Evolutionary conservation across 805 yeast genomes (phyloP), one percentile per base, ranked within the genome.

Genomic region (Teunomyces stri): DNA sequence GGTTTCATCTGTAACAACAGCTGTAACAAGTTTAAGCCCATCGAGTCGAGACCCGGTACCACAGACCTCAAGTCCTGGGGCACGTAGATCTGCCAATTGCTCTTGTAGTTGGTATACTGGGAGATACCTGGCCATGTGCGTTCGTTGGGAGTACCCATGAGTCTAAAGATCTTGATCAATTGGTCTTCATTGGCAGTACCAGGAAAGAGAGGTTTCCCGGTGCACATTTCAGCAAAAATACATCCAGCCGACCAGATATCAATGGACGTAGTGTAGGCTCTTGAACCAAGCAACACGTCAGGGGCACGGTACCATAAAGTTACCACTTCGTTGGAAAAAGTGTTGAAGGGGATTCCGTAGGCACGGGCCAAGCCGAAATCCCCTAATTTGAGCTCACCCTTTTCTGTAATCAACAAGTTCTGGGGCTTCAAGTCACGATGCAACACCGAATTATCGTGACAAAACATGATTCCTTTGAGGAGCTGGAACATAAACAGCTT

Each of bases 161-260:
- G 75, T 63, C 95, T 82, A 73, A 94, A 94, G 44, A 94, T 94
- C 63, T 89, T 88, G 66, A 85, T 80, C 57, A 94, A 77, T 68
- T 94, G 98, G 69, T 94, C 99, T 47, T 94, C 97, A 66, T 92
- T 95, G 35, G 96, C 89, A 10, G 92, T 84, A 28, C 99, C 99
- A 16, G 98, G 96, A 68, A 94, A 94, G 44, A 94, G 73, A 1
- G 99, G 98, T 60, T 92, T 85, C 28, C 99, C 96, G n/a, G 96
- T 88, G 61, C 94, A 86, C 98, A 94, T 92, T 63, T 94, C 99
- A 2, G 97, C 98, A 65, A 94, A 80, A 46, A 94, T 94, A 69
- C 99, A 94, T 12, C 99, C 99, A 12, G 96, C 95, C 13, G 97
- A 89, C 99, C 99, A 94, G 71, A 94, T 89, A 64, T 94, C 99